Base-by-base conservation (phyloP, 75 land plant species). In the Cupressus sempervirens region DNA sequence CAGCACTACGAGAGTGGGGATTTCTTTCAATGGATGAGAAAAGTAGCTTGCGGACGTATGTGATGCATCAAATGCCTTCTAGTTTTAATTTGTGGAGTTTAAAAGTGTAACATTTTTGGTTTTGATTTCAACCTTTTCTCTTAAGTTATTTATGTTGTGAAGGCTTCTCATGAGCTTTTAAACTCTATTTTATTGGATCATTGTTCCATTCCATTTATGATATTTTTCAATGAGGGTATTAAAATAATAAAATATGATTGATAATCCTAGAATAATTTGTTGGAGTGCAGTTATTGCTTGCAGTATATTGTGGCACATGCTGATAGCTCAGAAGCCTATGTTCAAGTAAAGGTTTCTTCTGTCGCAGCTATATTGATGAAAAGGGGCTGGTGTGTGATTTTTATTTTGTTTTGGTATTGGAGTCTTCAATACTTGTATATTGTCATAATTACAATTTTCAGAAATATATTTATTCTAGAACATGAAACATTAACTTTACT, bases 1-100 rank as follows among this genome's bases (percentile, higher is more conserved):
- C 98, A 84, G 98, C 98, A 76, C 83, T 96, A 53, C 89, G 98
- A 56, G 99, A 98, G 86, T 98, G 99, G 99, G 87, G 87, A 68
- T 87, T 93, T 43, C 93, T 98, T 85, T 65, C 91, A 18, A 82
- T 90, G 81, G 93, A 96, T 65, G 95, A 94, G 70, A 94, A 89
- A 89, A 93, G 68, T 88, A 86, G 86, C 68, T 88, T 98, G 90
- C 93, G 94, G 16, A 92, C 85, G 99, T 98, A 88, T 82, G 83
- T 15, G 41, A 41, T 41, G 76, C 38, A 35, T 16, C 16, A 5
- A 6, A 38, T 86, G 72, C 80, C 8, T 62, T 70, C 29, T 50
- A 32, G 11, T 85, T 48, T 50, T 82, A 4, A 86, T 62, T n/a
- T 84, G 35, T 70, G 74, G n/a, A 62, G 23, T 70, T 70, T 32